Percentiles rank a stretch among this genome's conserved stretches.
Conservation (phyloP, 768 basidiomycete genomes). For the Mycena sanguinolenta region DNA sequence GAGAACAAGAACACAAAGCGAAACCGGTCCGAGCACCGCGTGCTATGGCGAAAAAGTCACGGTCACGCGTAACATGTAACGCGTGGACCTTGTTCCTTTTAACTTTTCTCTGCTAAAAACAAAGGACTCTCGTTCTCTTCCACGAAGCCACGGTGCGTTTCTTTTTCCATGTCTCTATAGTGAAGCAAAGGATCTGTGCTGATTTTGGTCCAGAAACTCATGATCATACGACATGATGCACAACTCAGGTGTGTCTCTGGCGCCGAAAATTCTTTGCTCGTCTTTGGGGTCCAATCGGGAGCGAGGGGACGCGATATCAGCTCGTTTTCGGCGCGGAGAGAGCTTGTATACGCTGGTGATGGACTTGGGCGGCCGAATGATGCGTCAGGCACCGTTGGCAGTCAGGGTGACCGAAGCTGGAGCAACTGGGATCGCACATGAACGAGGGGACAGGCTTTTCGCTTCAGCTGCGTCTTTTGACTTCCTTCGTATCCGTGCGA, state of each 20-base stretch:
- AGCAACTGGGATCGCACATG: neutral
- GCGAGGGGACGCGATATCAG: neutral
- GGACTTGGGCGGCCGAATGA: neutral
- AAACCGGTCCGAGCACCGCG: neutral
- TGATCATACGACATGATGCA: slow-evolving; percentile 35
- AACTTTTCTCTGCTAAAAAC: neutral
- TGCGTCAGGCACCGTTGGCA: neutral
- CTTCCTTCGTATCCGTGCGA: neutral
- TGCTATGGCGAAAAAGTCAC: neutral
- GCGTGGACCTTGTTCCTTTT: slow-evolving; percentile 12
- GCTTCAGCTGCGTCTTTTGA: neutral
- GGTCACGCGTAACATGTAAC: slow-evolving; percentile 1
- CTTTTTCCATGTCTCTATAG: no score
- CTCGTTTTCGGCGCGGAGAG: neutral
- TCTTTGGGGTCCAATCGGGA: neutral
- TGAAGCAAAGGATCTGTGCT: neutral
- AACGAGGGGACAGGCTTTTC: neutral
- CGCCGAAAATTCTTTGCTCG: neutral
- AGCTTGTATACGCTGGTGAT: neutral
- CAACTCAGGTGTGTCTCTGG: slow-evolving; percentile 31
- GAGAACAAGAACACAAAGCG: neutral
- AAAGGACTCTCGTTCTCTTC: neutral
- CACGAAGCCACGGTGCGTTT: neutral
- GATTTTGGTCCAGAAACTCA: slow-evolving; percentile 14
- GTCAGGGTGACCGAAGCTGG: neutral